A percentile compares a stretch with the other conserved stretches of the same genome.
Evolutionary conservation across 2,329 filamentous ascomycete species (phyloP).

Genomic region (Aschersonia sp.): DNA sequence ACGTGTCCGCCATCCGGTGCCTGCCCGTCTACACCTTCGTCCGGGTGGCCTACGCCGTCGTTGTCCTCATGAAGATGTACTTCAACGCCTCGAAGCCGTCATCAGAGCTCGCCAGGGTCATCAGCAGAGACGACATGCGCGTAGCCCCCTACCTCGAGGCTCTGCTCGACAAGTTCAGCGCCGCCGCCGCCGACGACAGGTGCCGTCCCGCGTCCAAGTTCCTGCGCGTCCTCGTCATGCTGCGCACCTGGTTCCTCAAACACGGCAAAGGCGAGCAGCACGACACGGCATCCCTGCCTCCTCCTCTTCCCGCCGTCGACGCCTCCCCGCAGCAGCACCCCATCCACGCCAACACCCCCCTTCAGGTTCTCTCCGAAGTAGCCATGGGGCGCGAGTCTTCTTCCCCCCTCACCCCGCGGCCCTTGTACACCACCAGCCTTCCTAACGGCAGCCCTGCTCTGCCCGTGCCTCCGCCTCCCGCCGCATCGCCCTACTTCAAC

Average conservation of each 20-base stretch:
- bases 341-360: conserved; percentile 28
- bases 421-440: conserved; percentile 9
- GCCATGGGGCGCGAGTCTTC: conserved; percentile 28
- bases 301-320: neutral
- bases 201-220: conserved; percentile 58
- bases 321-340: neutral
- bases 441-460: conserved; percentile 10
- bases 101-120: conserved; percentile 54
- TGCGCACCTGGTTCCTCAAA: conserved; percentile 54
- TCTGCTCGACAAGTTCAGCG: conserved; percentile 54
- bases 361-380: conserved; percentile 42
- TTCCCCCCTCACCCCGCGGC: conserved; percentile 4
- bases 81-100: conserved; percentile 49
- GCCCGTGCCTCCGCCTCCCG: neutral
- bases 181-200: conserved; percentile 46
- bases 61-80: conserved; percentile 62
- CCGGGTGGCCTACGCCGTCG: conserved; percentile 55
- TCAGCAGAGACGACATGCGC: conserved; percentile 53
- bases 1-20: conserved; percentile 42
- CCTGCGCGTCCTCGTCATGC: conserved; percentile 53
- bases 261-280: conserved; percentile 18
- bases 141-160: conserved; percentile 51
- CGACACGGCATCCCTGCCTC: conserved; percentile 2
- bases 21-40: conserved; percentile 60
- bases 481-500: neutral